Base-by-base conservation (phyloP, 2,329 filamentous ascomycete genomes). In the Scorias spongiosa region DNA sequence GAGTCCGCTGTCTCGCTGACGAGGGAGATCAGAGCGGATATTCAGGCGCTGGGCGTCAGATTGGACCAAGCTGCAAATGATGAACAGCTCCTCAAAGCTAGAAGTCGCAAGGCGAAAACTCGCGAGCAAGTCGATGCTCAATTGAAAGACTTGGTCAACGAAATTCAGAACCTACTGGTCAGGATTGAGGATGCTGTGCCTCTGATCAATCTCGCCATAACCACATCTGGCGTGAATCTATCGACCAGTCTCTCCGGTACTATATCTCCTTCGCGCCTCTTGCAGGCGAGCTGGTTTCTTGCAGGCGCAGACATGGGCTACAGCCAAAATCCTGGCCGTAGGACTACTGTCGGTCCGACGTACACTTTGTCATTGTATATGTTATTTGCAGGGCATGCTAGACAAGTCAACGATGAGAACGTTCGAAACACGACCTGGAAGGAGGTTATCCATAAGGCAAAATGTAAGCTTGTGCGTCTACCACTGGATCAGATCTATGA, bases 301-400 rank as follows among this genome's bases (percentile, higher is more conserved):
- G 93, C 81, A 26, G 75, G 87, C 39, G 87, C 86, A 2, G 91
- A 98, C 60, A 81, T 80, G 0, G 81, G 87, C 49, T 95, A 91
- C 61, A 75, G 76, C 2, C 71, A 78, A 49, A 69, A 76, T 36
- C 74, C 80, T 5, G 71, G 66, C 0, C 65, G 68, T 9, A 72
- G 81, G 0, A 78, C 85, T 39, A 87, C 95, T 57, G 82, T 96
- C 47, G 91, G 91, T 0, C 87, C 89, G 0, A 76, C 80, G 0
- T 96, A 95, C 56, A 81, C 76, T 0, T 63, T 96, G 7, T 93
- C 88, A 0, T 67, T 96, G 52, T 98, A 96, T 62, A 95, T 96
- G 87, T 73, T 96, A 1, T 98, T 96, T 55, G 72, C 80, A 2
- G 83, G 86, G 1, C 87, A 96, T 61, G 68, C 80, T 2, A 66